Conservation (phyloP, 2,329 filamentous ascomycete genomes). For the Colletotrichum neosansevieriae region DNA sequence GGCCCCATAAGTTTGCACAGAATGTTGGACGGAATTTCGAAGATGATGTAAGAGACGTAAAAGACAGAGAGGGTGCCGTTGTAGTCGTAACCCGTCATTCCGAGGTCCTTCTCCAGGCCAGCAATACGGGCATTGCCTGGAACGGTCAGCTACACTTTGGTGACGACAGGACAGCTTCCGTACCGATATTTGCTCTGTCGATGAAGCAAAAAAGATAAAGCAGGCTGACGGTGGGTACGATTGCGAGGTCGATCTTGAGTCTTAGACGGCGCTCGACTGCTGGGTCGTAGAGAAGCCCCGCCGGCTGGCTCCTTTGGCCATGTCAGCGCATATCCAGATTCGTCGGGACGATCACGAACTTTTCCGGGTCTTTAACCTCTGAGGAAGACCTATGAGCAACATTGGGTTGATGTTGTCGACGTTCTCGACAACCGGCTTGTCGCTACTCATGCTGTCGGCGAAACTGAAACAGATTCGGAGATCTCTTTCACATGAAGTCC, state of each 20-base stretch:
- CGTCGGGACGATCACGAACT: background rate
- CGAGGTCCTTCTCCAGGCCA: conserved; percentile 67
- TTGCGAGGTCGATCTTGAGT: conserved; percentile 70
- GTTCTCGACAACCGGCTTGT: conserved; percentile 26
- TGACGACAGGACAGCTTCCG: conserved; percentile 7
- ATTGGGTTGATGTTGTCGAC: conserved; percentile 25
- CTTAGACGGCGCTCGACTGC: conserved; percentile 56
- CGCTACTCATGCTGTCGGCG: conserved; percentile 17
- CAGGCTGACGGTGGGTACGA: conserved; percentile 71
- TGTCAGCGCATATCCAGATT: background rate
- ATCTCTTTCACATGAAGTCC: conserved; percentile 12
- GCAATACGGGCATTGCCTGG: conserved; percentile 70
- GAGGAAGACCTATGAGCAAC: conserved; percentile 12
- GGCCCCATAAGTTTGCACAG: conserved; percentile 74
- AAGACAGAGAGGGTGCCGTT: conserved; percentile 72
- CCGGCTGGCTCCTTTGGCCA: background rate
- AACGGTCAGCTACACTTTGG: conserved; percentile 2
- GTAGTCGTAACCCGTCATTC: conserved; percentile 69
- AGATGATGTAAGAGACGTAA: conserved; percentile 74
- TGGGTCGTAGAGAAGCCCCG: conserved; percentile 43
- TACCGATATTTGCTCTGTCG: conserved; percentile 75
- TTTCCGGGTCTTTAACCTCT: conserved; percentile 15
- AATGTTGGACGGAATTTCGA: conserved; percentile 73
- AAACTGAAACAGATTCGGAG: background rate
- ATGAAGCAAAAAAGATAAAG: conserved; percentile 77